Conservation (phyloP, 352 stramenopile genomes). For the Globisporangium parvum region DNA sequence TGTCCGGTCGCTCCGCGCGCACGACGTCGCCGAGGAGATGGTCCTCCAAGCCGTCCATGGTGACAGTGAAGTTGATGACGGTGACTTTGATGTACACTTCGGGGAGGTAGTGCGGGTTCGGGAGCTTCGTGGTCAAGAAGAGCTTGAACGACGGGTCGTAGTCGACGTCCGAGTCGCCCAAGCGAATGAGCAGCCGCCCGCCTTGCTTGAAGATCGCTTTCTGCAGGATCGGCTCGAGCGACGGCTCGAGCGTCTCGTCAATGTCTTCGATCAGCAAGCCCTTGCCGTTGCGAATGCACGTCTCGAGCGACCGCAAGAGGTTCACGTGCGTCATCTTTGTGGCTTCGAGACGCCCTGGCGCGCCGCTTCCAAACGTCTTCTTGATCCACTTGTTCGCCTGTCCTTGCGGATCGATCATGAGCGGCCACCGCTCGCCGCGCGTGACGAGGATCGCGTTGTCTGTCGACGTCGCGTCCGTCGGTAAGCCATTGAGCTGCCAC, state of each 20-base stretch:
- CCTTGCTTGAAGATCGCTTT: conserved; percentile 92
- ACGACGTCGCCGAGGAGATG: conserved; percentile 92
- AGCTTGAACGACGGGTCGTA: conserved; percentile 91
- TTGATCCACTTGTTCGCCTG: conserved; percentile 95
- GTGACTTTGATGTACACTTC: conserved; percentile 96
- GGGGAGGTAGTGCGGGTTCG: conserved; percentile 92
- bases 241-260: conserved; percentile 87
- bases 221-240: conserved; percentile 90
- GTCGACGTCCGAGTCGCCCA: conserved; percentile 91
- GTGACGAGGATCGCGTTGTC: conserved; percentile 93
- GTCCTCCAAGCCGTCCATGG: conserved; percentile 90
- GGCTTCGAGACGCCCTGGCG: conserved; percentile 39
- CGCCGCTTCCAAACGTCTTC: conserved; percentile 58
- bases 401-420: conserved; percentile 94
- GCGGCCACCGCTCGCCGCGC: conserved; percentile 85
- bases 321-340: conserved; percentile 92
- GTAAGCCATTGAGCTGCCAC: conserved; percentile 90
- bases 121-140: conserved; percentile 91
- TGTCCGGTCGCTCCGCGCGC: conserved; percentile 87
- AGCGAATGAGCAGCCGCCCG: conserved; percentile 79
- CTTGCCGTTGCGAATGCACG: conserved; percentile 89
- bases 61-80: conserved; percentile 96
- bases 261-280: conserved; percentile 92
- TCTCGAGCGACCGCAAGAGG: conserved; percentile 85
- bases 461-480: conserved; percentile 88